Base-by-base conservation (phyloP, 208 protist genomes). In the Trypanosoma rangeli region DNA sequence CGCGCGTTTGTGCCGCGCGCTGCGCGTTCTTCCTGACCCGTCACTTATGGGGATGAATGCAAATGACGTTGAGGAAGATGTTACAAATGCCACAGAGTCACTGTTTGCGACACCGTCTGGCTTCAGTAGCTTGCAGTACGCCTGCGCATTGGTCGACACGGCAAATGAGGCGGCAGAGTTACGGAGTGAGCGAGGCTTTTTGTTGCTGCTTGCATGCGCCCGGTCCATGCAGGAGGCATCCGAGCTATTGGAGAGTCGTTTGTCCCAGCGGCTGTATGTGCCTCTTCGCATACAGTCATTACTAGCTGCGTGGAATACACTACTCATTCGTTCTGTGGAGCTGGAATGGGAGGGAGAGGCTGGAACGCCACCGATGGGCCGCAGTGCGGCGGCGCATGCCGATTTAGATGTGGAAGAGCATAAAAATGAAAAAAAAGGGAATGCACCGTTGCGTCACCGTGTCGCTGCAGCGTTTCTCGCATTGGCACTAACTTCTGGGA, bases 41-140 rank as follows among this genome's bases (percentile, higher is more conserved):
- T 58, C 12, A 5, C 33, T 31, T 1, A 29, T 49, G 58, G 33
- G 3, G 18, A 13, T 22, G 16, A 3, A 16, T 13, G 28, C 52
- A 39, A 33, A 39, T 31, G 12, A 49, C 57, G 22, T 58, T 35
- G 33, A 46, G 15, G n/a, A 42, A 15, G 58, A 37, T 48, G 58
- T 7, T 37, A 50, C 53, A 15, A 46, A 8, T 35, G 15, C 39
- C 9, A 48, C 48, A 15, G 49, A 42, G 15, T 60, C 68, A 26
- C 59, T 75, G 13, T 29, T 70, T 20, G 29, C 12, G 20, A 59
- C 31, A 8, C 53, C 54, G 16, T 44, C 24, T 64, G 70, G 70
- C 37, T 75, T 70, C 44, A 75, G 53, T 28, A 54, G 44, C 56
- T 26, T 75, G 22, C 70, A 75, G 46, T 75, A 75, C 50, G 70